Percentiles rank a stretch among this genome's conserved stretches.
Conservation (phyloP, 768 basidiomycete genomes). For the Paxillus ammoniavirescens region DNA sequence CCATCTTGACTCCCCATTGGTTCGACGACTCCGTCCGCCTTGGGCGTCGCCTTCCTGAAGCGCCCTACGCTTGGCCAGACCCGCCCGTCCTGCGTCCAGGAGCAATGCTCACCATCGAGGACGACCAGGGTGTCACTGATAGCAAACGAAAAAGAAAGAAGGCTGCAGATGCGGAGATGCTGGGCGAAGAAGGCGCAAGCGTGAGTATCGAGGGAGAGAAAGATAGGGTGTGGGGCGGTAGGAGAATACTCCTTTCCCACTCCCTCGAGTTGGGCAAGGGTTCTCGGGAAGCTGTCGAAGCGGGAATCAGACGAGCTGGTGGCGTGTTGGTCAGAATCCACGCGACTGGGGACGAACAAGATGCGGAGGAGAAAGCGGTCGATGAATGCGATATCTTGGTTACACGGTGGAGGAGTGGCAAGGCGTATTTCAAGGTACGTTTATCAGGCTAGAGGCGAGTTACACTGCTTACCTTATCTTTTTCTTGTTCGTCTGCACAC, state of each 20-base stretch:
- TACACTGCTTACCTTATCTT: neutral
- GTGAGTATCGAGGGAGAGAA: slow-evolving; percentile 26
- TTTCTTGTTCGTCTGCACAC: neutral
- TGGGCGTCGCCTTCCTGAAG: slow-evolving; percentile 50
- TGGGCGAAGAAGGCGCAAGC: slow-evolving; percentile 8
- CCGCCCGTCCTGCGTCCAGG: slow-evolving; percentile 47
- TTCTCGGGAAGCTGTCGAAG: slow-evolving; percentile 54
- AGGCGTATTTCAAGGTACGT: slow-evolving; percentile 68
- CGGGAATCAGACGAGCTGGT: slow-evolving; percentile 59
- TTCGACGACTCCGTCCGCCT: slow-evolving; percentile 77
- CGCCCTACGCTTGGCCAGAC: slow-evolving; percentile 72
- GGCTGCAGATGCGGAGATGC: slow-evolving; percentile 24
- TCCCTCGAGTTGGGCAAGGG: slow-evolving; percentile 53
- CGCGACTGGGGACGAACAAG: slow-evolving; percentile 36
- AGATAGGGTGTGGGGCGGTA: slow-evolving; percentile 56
- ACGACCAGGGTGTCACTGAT: slow-evolving; percentile 15
- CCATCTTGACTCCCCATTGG: slow-evolving; percentile 87
- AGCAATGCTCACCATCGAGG: slow-evolving; percentile 11
- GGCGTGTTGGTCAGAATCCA: slow-evolving; percentile 55
- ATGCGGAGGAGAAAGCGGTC: slow-evolving; percentile 33
- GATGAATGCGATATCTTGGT: slow-evolving; percentile 71
- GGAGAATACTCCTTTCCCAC: slow-evolving; percentile 58
- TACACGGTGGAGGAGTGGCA: slow-evolving; percentile 64
- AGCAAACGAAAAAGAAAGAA: slow-evolving; percentile 23
- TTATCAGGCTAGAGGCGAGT: neutral